A percentile compares a stretch with the other conserved stretches of the same genome.
These are phyloP conservation scores for Rhodotorula mucilaginosa DNA, from an alignment of 1,284 basidiomycete genomes.

Conservation along the genomic window DNA sequence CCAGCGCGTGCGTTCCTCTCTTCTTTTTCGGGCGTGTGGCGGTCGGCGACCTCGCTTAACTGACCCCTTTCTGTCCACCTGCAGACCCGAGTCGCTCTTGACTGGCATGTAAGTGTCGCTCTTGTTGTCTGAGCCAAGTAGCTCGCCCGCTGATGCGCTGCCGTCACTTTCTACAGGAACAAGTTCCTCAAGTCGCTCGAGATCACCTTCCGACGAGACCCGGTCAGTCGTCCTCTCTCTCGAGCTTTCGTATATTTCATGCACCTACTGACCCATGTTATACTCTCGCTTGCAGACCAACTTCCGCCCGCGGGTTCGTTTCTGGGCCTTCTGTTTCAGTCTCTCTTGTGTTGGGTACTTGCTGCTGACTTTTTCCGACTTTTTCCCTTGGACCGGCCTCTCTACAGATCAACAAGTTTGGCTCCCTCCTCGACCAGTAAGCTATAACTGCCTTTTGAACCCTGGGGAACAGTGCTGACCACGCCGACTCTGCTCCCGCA, in stretches of 20 bases:
- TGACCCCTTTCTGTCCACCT: not conserved
- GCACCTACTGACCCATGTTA: not conserved
- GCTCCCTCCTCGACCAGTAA: constrained; percentile 48
- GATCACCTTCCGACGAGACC: constrained; percentile 94
- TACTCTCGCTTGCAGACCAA: constrained; percentile 18
- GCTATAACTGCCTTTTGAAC: not conserved
- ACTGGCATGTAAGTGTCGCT: constrained; percentile 3
- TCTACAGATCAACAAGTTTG: constrained; percentile 74
- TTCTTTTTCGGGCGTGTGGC: not conserved
- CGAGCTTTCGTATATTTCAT: not conserved
- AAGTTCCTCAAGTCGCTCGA: constrained; percentile 86
- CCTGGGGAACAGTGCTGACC: not conserved
- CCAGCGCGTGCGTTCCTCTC: constrained; percentile 21
- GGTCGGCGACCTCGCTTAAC: constrained; percentile 7
- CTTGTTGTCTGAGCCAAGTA: not conserved
- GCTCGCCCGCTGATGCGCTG: constrained; percentile 47
- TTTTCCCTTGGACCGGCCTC: not conserved
- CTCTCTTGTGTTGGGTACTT: not conserved
- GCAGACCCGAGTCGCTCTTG: constrained; percentile 5
- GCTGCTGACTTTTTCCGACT: constrained; percentile 2
- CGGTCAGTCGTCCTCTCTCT: constrained; percentile 46
- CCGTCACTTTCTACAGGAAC: constrained; percentile 65
- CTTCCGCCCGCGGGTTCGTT: constrained; percentile 32
- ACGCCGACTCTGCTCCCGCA: not conserved
- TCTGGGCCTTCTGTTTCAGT: no score